Evolutionary conservation across 306 rosid genomes (phyloP), one percentile per base, ranked within the genome.

Genomic region (Acmispon strigosus): DNA sequence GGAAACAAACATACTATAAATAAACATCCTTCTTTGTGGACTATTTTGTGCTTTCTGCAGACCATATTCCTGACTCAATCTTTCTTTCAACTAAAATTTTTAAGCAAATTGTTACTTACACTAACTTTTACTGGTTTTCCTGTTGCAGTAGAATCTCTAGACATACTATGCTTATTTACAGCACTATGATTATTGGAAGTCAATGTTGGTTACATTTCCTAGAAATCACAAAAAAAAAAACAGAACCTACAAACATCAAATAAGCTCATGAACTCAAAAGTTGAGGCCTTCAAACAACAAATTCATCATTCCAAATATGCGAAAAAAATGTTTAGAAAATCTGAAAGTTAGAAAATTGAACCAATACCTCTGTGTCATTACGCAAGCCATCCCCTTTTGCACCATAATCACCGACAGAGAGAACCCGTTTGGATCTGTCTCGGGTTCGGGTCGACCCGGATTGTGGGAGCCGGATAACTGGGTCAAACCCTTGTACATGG

Each of bases 381-480:
- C 78, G 78, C 67, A 84, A 16, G 42, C 92, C 94, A 79, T 93
- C 90, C 66, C 97, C 98, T 75, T 37, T 73, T 1, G 94, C 98
- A 47, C 94, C 97, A 77, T 75, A 93, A 54, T 90, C 90, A 55
- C 3, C 39, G 11, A 89, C 76, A 60, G 62, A 80, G 63, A 93
- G 20, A 58, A 82, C 78, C 82, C 87, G 64, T 52, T 47, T 81
- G 63, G 86, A 81, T 82, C 73, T 82, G 52, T 83, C 42, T 36
- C 64, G 60, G 59, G 74, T 66, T 78, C 52, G 54, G 63, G 13
- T 58, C 12, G 9, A 72, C 3, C 74, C 69, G 4, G 78, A 65
- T 58, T 13, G 65, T 10, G 78, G 70, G 53, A 66, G 75, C 47
- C 37, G 49, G 44, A 78, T 73, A 43, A 81, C 69, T 22, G 96